Evolutionary conservation across 768 basidiomycete genomes (phyloP), one percentile per base, ranked within the genome.

Genomic region (Leccinum variicolor): DNA sequence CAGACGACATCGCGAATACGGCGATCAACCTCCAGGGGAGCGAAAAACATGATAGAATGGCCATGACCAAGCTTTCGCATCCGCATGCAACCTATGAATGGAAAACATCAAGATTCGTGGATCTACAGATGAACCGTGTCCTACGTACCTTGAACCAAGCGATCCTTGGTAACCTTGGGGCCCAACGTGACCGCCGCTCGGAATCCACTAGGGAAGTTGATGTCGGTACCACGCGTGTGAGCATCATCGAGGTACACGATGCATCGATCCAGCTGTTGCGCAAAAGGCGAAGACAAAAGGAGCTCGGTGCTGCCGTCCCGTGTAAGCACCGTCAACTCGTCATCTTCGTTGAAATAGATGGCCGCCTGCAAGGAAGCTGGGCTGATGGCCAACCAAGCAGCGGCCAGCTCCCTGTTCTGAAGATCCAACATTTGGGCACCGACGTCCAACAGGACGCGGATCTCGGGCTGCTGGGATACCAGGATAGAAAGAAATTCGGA

Each of bases 381-480:
- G 10, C 54, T 66, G 46, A 59, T 54, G 19, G 50, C 34, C 4
- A 84, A 65, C 84, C 83, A 84, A 2, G 62, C 45, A 19, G 54
- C 36, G 2, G 73, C 79, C 5, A 84, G 52, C 25, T 79, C 68
- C 2, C 62, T 33, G 57, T 82, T 84, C 23, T 72, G 65, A 55
- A 81, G 68, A 46, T 84, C 82, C 9, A 84, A 67, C 69, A 84
- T 79, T 58, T 84, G 82, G 0, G 82, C 82, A 3, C 82, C 83
- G 13, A 84, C 81, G 46, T 84, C 82, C 15, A 84, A 66, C 19
- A 84, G 65, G 6, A 84, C 81, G 23, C 72, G 73, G 26, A 83
- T 71, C n/a, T 70, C 64, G 4, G 75, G 77, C 1, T 53, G 53
- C 59, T 79, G 73, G 1, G 55, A n/a, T 11, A 73, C 70, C 4